phyloP scores from a whole-genome alignment of 371 early-diverging fungal species.

The Capillidium rhysosporum region DNA sequence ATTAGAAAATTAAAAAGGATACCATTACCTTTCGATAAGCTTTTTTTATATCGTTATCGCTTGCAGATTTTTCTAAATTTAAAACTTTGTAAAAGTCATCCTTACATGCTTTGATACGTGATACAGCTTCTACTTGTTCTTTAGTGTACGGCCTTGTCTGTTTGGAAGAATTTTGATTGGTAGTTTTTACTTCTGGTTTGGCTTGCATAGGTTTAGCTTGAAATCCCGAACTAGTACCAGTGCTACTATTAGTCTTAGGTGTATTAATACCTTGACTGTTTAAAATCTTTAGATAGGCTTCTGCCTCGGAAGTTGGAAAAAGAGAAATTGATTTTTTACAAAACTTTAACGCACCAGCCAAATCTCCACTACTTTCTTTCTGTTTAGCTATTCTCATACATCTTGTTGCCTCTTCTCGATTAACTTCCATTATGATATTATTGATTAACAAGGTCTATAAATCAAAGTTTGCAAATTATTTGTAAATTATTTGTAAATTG shows the following conservation, averaged over 20 bases:
- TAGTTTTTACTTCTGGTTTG: slow-evolving; percentile 9
- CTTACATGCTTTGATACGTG: slow-evolving; percentile 42
- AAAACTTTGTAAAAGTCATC: slow-evolving; percentile 78
- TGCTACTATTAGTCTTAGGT: slow-evolving; percentile 8
- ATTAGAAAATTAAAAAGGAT: not conserved
- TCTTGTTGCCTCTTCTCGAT: slow-evolving; percentile 70
- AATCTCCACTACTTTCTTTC: slow-evolving; percentile 36
- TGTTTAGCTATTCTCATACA: slow-evolving; percentile 57
- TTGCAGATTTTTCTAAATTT: slow-evolving; percentile 57
- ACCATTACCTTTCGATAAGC: slow-evolving; percentile 80
- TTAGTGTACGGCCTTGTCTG: slow-evolving; percentile 39
- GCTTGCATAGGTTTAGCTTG: slow-evolving; percentile 4
- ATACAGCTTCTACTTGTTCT: slow-evolving; percentile 66
- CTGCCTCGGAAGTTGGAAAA: slow-evolving; percentile 46
- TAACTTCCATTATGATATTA: slow-evolving; percentile 42
- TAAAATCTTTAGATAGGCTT: slow-evolving; percentile 25
- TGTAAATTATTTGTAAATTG: not conserved
- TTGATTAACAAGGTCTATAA: too few species aligned
- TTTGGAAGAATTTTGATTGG: slow-evolving; percentile 7
- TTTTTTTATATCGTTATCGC: slow-evolving; percentile 80
- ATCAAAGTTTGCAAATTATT: too few species aligned
- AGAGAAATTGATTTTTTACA: slow-evolving; percentile 60
- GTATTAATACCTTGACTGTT: slow-evolving; percentile 6
- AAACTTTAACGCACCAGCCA: slow-evolving; percentile 48
- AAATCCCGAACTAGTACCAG: slow-evolving; percentile 4